Percentiles rank a stretch among this genome's conserved stretches.
Evolutionary conservation across 2,329 filamentous ascomycete species (phyloP).

Genomic region (Scytalidium lignicola): DNA sequence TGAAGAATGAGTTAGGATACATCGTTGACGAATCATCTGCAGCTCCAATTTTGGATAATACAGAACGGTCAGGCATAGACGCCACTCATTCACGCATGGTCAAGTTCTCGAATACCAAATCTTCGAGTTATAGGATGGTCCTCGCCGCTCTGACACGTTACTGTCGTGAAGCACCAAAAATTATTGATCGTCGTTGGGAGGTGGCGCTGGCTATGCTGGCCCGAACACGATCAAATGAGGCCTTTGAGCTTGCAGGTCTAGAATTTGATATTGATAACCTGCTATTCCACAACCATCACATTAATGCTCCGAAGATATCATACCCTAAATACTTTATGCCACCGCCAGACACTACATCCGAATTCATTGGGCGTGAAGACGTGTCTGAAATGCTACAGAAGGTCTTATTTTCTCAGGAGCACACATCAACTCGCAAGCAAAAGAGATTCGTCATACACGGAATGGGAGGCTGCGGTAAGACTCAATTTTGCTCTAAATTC

Average conservation of each 20-base stretch:
- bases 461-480: slow-evolving; percentile 25
- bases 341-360: background rate
- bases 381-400: slow-evolving; percentile 3
- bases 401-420: background rate
- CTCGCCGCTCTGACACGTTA: slow-evolving; percentile 20
- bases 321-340: background rate
- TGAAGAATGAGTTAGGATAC: background rate
- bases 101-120: slow-evolving; percentile 16
- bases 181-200: background rate
- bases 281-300: background rate
- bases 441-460: slow-evolving; percentile 19
- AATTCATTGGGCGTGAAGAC: slow-evolving; percentile 7
- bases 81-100: slow-evolving; percentile 22
- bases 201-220: background rate
- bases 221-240: background rate
- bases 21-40: slow-evolving; percentile 8
- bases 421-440: slow-evolving; percentile 3
- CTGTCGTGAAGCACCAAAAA: slow-evolving; percentile 7
- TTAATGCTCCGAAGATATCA: background rate
- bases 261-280: background rate
- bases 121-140: slow-evolving; percentile 14
- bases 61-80: slow-evolving; percentile 19
- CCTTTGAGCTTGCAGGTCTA: background rate
- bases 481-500: slow-evolving; percentile 23
- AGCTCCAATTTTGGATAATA: slow-evolving; percentile 12